Evolutionary conservation across 352 stramenopile genomes (phyloP).

Genomic region (Phytophthora cryptogea): DNA sequence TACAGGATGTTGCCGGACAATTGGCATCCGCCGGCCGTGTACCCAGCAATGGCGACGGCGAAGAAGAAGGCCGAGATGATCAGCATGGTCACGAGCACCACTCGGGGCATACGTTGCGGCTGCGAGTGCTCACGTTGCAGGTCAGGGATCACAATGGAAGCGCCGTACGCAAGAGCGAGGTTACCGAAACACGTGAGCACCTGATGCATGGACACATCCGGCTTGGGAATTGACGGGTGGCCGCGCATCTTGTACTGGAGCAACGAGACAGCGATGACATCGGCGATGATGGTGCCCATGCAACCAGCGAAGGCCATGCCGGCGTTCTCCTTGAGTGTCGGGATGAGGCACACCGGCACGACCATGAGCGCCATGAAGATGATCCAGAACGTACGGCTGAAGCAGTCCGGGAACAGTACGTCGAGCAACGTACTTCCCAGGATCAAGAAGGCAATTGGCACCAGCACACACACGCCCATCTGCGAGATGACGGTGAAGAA

Average conservation of each 20-base stretch:
- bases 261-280: constrained; percentile 20
- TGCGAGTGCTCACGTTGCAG: constrained; percentile 25
- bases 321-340: constrained; percentile 26
- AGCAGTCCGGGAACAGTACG: constrained; percentile 25
- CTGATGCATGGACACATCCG: constrained; percentile 21
- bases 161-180: constrained; percentile 24
- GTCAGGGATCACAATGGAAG: constrained; percentile 25
- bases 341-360: constrained; percentile 19
- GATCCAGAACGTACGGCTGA: constrained; percentile 34
- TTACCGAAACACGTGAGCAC: constrained; percentile 27
- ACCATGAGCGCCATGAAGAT: constrained; percentile 33
- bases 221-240: constrained; percentile 16
- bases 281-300: constrained; percentile 29
- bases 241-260: constrained; percentile 28
- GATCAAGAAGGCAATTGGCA: constrained; percentile 30
- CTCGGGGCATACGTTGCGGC: constrained; percentile 22
- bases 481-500: constrained; percentile 31
- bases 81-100: constrained; percentile 19
- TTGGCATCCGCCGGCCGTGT: constrained; percentile 25
- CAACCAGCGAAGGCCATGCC: constrained; percentile 19
- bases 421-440: constrained; percentile 24
- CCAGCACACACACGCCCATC: constrained; percentile 28
- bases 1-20: constrained; percentile 30
- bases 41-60: constrained; percentile 15
- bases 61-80: constrained; percentile 30